These are phyloP conservation scores for Colletotrichum theobromicola DNA, from an alignment of 2,329 filamentous ascomycete species.

Conservation along the genomic window DNA sequence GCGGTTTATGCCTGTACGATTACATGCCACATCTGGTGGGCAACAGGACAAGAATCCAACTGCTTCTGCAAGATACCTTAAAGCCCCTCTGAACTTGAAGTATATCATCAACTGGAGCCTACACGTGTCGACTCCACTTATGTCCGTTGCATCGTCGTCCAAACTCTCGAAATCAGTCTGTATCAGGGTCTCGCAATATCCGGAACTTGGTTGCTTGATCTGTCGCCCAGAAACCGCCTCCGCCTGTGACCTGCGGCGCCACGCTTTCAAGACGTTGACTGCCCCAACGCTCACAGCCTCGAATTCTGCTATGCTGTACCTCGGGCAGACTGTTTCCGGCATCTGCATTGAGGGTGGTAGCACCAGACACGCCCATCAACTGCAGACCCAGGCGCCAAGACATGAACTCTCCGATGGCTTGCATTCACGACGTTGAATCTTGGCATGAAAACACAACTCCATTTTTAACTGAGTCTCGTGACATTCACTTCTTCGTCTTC, in stretches of 20 bases:
- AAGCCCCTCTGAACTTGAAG: not conserved
- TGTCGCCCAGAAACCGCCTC: no score
- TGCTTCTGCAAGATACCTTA: not conserved
- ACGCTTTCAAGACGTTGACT: not conserved
- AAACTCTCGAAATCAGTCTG: no score
- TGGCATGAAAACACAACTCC: not conserved
- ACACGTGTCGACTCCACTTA: no score
- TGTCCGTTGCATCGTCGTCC: no score
- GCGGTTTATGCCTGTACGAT: not conserved
- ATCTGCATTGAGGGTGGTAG: not conserved
- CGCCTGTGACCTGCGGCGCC: not conserved
- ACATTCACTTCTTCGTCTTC: not conserved
- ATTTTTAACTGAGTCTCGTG: not conserved
- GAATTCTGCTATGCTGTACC: not conserved
- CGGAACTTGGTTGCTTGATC: not conserved
- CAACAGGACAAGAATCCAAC: not conserved
- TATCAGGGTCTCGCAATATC: not conserved
- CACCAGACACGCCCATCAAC: not conserved
- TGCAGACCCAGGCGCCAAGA: not conserved
- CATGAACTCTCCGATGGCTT: not conserved
- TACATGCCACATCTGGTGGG: not conserved
- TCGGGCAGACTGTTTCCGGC: not conserved
- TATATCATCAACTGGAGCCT: not conserved
- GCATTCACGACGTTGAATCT: not conserved
- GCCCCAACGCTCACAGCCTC: not conserved